Evolutionary conservation across 2,329 filamentous ascomycete species (phyloP).

Genomic region (Exophiala bonariae): DNA sequence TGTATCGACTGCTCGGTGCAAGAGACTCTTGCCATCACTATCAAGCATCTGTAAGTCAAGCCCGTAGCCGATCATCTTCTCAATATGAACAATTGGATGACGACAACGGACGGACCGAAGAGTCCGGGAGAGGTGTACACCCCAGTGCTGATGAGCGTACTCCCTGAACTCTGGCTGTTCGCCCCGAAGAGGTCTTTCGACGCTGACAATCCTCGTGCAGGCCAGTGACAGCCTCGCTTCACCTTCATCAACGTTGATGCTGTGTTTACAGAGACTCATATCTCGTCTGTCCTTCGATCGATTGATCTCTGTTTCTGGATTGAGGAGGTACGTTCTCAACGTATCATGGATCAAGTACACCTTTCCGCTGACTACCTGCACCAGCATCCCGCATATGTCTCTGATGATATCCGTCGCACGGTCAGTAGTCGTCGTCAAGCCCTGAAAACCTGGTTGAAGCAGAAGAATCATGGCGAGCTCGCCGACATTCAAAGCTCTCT

Average conservation of each 20-base stretch:
- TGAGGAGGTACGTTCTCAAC: not conserved
- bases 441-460: not conserved
- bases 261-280: not conserved
- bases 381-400: not conserved
- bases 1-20: not conserved
- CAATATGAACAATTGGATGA: not conserved
- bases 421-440: not conserved
- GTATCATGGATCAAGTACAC: not conserved
- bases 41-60: constrained; percentile 1
- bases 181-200: not conserved
- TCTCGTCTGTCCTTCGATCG: not conserved
- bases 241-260: not conserved
- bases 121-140: not conserved
- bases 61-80: not conserved
- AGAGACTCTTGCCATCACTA: not conserved
- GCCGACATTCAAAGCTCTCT: not conserved
- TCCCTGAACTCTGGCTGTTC: not conserved
- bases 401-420: not conserved
- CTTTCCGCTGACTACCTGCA: not conserved
- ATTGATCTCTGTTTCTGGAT: not conserved
- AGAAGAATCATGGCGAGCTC: not conserved
- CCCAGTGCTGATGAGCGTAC: not conserved
- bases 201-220: not conserved
- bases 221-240: not conserved
- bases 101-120: not conserved